phyloP scores from a whole-genome alignment of 768 basidiomycete species.

The Lactarius trivialis region DNA sequence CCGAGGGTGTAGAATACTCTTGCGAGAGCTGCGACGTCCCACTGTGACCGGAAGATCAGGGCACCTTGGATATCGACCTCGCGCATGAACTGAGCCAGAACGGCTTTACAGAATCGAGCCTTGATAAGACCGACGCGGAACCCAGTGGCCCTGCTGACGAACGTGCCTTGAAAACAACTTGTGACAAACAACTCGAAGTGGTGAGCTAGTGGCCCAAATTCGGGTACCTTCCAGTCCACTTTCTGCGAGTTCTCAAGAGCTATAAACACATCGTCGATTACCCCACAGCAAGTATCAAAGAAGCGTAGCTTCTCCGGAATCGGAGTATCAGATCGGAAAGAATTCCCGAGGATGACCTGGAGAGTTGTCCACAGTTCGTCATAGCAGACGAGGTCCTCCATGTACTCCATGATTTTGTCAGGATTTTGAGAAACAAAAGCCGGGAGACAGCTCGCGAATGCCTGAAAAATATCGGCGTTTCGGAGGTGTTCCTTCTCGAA shows the following conservation, averaged over 20 bases:
- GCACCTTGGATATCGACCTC: background rate
- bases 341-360: conserved; percentile 2
- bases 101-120: background rate
- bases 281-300: conserved; percentile 1
- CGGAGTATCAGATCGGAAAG: background rate
- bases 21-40: conserved; percentile 10
- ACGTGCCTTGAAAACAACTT: background rate
- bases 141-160: background rate
- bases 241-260: background rate
- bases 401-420: background rate
- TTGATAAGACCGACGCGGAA: conserved; percentile 2
- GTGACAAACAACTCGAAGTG: conserved; percentile 6
- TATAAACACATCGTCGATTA: background rate
- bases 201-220: conserved; percentile 2
- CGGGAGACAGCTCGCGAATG: conserved; percentile 7
- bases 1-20: background rate
- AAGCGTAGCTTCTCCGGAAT: background rate
- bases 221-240: conserved; percentile 9
- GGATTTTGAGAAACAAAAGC: background rate
- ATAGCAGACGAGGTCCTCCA: background rate
- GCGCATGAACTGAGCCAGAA: background rate
- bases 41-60: background rate
- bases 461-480: background rate
- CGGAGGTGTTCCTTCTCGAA: conserved; percentile 10
- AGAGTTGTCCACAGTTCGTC: conserved; percentile 9